Evolutionary conservation across 1,139 yeast species (phyloP).

Genomic region (Geotrichum reessii): DNA sequence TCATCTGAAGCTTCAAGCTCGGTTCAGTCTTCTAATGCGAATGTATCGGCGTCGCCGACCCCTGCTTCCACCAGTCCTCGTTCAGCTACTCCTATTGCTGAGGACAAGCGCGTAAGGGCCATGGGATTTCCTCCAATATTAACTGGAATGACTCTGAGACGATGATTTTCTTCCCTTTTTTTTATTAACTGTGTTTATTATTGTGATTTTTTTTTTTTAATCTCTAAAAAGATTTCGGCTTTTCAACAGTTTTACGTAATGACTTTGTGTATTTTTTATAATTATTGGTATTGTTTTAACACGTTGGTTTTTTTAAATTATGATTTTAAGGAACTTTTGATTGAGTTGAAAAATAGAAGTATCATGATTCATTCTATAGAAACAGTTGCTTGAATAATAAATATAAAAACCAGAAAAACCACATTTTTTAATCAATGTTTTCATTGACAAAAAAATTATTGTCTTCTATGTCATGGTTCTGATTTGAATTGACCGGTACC

Average conservation of each 20-base stretch:
- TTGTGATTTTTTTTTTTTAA: neutral
- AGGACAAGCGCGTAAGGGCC: slow-evolving; percentile 27
- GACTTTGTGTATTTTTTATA: slow-evolving; percentile 6
- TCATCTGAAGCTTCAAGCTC: slow-evolving; percentile 1
- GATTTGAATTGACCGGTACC: no score
- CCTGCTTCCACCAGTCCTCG: slow-evolving; percentile 21
- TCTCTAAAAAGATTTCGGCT: neutral
- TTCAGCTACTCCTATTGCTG: slow-evolving; percentile 14
- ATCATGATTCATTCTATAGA: no score
- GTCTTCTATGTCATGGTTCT: no score
- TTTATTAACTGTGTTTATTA: neutral
- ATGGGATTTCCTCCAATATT: slow-evolving; percentile 33
- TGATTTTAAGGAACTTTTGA: no score
- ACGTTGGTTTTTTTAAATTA: no score
- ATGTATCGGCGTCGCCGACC: slow-evolving; percentile 21
- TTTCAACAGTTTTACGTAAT: slow-evolving; percentile 13
- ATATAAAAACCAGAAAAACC: no score
- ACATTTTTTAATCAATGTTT: no score
- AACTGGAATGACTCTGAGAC: slow-evolving; percentile 21
- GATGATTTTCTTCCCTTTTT: slow-evolving; percentile 7
- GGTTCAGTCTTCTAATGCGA: slow-evolving; percentile 22
- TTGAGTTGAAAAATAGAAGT: no score
- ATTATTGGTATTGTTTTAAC: neutral
- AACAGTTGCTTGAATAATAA: no score
- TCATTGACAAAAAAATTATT: no score